Evolutionary conservation across 495 filamentous ascomycete species (phyloP), one percentile per base, ranked within the genome.

Genomic region (Hypoxylon perforatum): DNA sequence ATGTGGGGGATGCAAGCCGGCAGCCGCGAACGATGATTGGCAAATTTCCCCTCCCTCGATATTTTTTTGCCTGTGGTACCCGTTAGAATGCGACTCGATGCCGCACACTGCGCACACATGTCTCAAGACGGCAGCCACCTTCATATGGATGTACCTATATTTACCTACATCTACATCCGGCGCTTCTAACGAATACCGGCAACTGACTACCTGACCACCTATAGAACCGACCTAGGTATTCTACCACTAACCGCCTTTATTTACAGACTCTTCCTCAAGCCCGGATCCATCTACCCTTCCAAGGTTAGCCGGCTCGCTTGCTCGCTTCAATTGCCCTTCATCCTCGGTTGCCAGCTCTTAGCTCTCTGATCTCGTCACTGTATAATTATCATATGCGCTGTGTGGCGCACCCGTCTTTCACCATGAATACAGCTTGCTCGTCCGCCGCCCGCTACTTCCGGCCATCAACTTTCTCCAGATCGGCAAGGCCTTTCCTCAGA

Each of bases 401-500:
- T 46, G 17, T 56, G 49, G 39, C 12, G 46, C 41, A 42, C 50
- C 54, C 42, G 36, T 41, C 53, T 61, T 21, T 61, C 72, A 73
- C 33, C 49, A 76, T 76, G 74, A 67, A 49, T 49, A 38, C 65
- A 23, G 21, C 47, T 8, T 66, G 57, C 42, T 57, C 62, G 28
- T 60, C 60, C 54, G 69, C 72, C 22, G 72, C 61, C 46, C 72
- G 72, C 21, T 68, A 44, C 65, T 45, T 70, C 50, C 69, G 66
- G 69, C 63, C 74, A 44, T 76, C 67, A 41, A 50, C 57, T 21
- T 50, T 71, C 41, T 61, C 66, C 18, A 61, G 65, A 58, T 70
- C 68, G 55, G 70, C 73, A 28, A 71, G 73, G 50, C 73, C 75
- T 25, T 30, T 74, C 28, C 25, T 72, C 33, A 69, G 72, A 65